Conservation (phyloP, 257 asterid species). For the Capsicum rhomboideum region DNA sequence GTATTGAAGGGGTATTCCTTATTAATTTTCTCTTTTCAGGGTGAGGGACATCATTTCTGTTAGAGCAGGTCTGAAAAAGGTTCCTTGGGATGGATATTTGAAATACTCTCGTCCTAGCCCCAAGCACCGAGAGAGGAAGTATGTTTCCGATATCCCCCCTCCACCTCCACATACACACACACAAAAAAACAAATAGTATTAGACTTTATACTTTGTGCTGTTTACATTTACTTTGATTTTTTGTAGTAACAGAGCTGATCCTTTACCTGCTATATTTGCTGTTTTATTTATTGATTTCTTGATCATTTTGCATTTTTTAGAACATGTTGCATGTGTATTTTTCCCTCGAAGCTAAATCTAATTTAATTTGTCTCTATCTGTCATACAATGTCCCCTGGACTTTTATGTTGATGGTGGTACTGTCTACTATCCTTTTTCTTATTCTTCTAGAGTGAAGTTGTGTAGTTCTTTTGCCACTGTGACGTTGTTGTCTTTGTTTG, state of each 20-base stretch:
- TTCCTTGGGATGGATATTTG: constrained; percentile 74
- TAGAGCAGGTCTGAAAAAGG: constrained; percentile 63
- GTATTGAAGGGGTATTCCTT: not conserved
- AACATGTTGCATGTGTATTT: not conserved
- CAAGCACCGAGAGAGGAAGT: constrained; percentile 85
- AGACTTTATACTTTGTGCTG: not conserved
- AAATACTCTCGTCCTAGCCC: constrained; percentile 96
- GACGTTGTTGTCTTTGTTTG: not conserved
- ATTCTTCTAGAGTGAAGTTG: not conserved
- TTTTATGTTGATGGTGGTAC: not conserved
- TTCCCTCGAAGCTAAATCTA: not conserved
- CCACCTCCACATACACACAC: not conserved
- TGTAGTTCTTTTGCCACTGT: not conserved
- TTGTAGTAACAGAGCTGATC: not conserved
- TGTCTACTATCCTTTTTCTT: not conserved
- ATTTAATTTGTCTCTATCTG: not conserved
- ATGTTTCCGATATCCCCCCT: constrained; percentile 18
- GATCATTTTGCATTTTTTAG: not conserved
- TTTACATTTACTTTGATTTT: not conserved
- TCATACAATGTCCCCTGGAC: not conserved
- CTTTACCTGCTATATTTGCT: not conserved
- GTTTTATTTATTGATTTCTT: not conserved
- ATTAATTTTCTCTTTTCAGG: constrained; percentile 30
- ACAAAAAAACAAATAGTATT: not conserved
- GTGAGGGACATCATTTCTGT: constrained; percentile 89